Evolutionary conservation across 495 filamentous ascomycete species (phyloP).

Genomic region (Penicillium desertorum): DNA sequence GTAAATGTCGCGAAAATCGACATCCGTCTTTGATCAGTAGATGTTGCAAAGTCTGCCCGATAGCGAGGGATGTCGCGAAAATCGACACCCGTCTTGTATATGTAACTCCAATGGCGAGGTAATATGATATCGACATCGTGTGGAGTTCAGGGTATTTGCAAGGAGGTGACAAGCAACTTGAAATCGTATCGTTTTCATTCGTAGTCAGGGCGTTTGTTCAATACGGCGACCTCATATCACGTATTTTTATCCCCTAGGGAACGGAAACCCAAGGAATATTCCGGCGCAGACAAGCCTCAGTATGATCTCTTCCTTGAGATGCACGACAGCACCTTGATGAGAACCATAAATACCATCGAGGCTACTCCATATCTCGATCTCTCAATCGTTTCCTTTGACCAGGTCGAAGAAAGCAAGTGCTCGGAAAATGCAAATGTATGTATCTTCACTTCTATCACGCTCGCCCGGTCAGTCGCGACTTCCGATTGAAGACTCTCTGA

Average conservation of each 20-base stretch:
- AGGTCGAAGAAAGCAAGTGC: not conserved
- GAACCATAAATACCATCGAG: not conserved
- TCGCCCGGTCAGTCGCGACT: not conserved
- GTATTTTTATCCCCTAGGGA: not conserved
- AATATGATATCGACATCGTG: not conserved
- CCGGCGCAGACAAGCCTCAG: not conserved
- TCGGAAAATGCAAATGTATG: not conserved
- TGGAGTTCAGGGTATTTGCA: not conserved
- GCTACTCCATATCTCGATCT: not conserved
- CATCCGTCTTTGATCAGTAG: not conserved
- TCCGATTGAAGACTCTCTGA: not conserved
- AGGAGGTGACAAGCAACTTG: not conserved
- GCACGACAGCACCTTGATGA: not conserved
- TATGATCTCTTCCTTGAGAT: not conserved
- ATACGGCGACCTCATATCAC: not conserved
- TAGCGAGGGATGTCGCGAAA: not conserved
- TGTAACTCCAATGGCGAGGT: not conserved
- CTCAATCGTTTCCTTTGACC: not conserved
- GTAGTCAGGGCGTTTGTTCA: not conserved
- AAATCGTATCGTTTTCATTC: not conserved
- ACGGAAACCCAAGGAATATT: too few species aligned
- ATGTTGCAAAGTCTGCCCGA: not conserved
- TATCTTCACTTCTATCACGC: not conserved
- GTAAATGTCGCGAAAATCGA: not conserved
- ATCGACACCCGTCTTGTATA: not conserved